phyloP scores from a whole-genome alignment of 176 grass and related monocot genomes.

The Coix lacrymajobi region DNA sequence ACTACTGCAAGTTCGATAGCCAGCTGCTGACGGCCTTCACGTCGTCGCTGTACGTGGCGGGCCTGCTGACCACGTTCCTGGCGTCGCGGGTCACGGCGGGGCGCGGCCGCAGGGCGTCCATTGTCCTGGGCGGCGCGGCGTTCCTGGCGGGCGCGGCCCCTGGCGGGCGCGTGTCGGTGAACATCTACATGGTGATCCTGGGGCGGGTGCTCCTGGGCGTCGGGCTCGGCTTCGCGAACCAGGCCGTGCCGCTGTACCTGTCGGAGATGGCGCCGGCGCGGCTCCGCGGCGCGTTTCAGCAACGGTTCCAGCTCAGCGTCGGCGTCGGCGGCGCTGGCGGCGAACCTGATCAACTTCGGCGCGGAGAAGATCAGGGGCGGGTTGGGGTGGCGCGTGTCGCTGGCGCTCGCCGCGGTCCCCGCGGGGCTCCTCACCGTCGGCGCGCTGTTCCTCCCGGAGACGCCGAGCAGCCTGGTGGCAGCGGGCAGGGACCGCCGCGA shows the following conservation, averaged over 20 bases:
- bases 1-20: conserved; percentile 98
- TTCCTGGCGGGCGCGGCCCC: conserved; percentile 41
- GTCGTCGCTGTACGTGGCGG: conserved; percentile 71
- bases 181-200: conserved; percentile 63
- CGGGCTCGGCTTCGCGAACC: conserved; percentile 61
- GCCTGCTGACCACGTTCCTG: conserved; percentile 49
- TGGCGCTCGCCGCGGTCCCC: conserved; percentile 48
- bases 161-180: conserved; percentile 41
- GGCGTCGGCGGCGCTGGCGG: conserved; percentile 40
- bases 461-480: conserved; percentile 56
- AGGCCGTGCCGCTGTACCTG: conserved; percentile 70
- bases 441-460: conserved; percentile 54
- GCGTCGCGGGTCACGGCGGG: conserved; percentile 39
- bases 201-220: conserved; percentile 60
- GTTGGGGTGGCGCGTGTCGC: conserved; percentile 64
- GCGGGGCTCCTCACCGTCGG: conserved; percentile 46
- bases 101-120: conserved; percentile 44
- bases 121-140: conserved; percentile 58
- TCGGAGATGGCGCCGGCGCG: conserved; percentile 69
- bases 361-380: conserved; percentile 50
- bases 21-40: conserved; percentile 79
- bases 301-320: conserved; percentile 60
- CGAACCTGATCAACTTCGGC: conserved; percentile 61
- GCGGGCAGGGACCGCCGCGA: conserved; percentile 16
- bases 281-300: conserved; percentile 60